Evolutionary conservation across 2,329 filamentous ascomycete species (phyloP), one percentile per base, ranked within the genome.

Genomic region (Incumbomyces delicatus): DNA sequence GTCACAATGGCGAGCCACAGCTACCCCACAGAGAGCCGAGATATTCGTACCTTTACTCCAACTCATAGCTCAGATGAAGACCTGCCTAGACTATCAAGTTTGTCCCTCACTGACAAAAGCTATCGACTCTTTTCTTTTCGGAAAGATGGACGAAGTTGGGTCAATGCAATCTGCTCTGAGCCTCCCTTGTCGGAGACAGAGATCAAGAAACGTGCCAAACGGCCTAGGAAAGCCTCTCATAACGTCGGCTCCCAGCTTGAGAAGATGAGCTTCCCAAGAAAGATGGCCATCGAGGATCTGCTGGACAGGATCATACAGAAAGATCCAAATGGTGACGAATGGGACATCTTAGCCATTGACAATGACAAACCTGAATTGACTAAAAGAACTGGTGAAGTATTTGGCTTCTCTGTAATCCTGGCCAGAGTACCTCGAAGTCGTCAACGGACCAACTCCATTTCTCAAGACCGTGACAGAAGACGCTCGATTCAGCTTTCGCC

Each of bases 141-240:
- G 20, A 45, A 45, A 31, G 42, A 45, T 29, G 42, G 42, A 29
- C 31, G 42, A 30, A 45, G 42, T 33, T 45, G 42, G 42, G 34
- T 35, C 42, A 37, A 45, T n/a, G 33, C 33, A 11, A 13, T 29
- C 8, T 31, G 13, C 16, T 20, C 22, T 10, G 42, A 45, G 13
- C 29, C 27, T n/a, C 17, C 20, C 2, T 16, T 38, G 42, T 37
- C 42, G 16, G 42, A 45, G 16, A 30, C 18, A 16, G 42, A 45
- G 14, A 45, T 45, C 34, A 45, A 45, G 34, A 37, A 36, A 17
- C 42, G 42, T 7, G 33, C 42, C 34, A 36, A 22, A 22, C 42
- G 42, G 16, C 20, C 42, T 20, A 45, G 33, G 20, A 45, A 38
- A n/a, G 31, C 33, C 6, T 34, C 33, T 7, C 42, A 45, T 18